phyloP scores from a whole-genome alignment of 192 early-diverging fungal species.

The Chytriomyces hyalinus region DNA sequence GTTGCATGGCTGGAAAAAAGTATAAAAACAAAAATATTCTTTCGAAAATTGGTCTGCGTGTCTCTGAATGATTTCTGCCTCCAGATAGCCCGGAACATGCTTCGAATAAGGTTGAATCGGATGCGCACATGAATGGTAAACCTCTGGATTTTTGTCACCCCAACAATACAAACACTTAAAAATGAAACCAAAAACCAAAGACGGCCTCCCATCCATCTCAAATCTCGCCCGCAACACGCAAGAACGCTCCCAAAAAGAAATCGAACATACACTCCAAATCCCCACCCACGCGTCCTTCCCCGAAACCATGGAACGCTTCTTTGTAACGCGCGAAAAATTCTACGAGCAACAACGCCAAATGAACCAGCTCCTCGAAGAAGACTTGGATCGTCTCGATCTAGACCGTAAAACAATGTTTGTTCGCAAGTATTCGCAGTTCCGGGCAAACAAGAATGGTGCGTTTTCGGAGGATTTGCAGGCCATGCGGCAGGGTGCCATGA shows the following conservation, averaged over 20 bases:
- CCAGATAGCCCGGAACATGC: background rate
- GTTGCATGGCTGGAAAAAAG: conserved; percentile 27
- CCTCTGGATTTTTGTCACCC: background rate
- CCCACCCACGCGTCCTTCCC: conserved; percentile 34
- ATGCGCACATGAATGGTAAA: background rate
- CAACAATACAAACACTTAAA: too few relatives aligned
- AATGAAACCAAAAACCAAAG: background rate
- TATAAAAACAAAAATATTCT: conserved; percentile 4
- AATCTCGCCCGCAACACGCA: background rate
- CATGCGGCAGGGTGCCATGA: conserved; percentile 49
- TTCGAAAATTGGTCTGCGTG: conserved; percentile 3
- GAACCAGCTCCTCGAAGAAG: conserved; percentile 52
- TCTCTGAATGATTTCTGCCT: background rate
- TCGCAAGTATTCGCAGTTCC: conserved; percentile 45
- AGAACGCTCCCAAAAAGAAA: conserved; percentile 40
- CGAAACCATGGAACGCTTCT: conserved; percentile 52
- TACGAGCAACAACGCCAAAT: conserved; percentile 53
- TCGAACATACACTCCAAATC: conserved; percentile 49
- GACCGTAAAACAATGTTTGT: conserved; percentile 49
- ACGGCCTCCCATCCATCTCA: background rate
- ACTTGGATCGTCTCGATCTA: conserved; percentile 53
- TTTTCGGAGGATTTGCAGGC: conserved; percentile 51
- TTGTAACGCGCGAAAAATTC: conserved; percentile 52
- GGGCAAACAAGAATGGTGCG: conserved; percentile 49
- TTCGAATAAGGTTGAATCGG: background rate